Percentiles rank a stretch among this genome's conserved stretches.
Conservation (phyloP, 768 basidiomycete species). For the Xerocomellus intermedius region DNA sequence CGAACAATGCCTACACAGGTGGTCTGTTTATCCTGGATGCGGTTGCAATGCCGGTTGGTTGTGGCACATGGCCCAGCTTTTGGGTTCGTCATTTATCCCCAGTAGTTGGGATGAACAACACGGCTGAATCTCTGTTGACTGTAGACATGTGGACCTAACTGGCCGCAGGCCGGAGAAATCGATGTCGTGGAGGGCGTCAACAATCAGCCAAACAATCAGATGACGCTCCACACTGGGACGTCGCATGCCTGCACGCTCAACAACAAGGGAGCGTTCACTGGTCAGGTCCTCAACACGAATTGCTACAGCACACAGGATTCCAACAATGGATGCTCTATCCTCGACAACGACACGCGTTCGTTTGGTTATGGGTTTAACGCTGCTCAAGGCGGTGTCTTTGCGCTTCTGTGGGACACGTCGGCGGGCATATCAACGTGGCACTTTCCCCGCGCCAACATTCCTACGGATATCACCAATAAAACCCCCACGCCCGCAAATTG, state of each 20-base stretch:
- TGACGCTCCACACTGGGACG: slow-evolving; percentile 59
- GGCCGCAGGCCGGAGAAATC: slow-evolving; percentile 60
- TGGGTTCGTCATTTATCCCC: slow-evolving; percentile 34
- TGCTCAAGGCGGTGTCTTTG: slow-evolving; percentile 53
- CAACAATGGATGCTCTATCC: slow-evolving; percentile 51
- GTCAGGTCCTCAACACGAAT: slow-evolving; percentile 18
- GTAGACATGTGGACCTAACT: slow-evolving; percentile 48
- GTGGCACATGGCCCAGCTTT: slow-evolving; percentile 59
- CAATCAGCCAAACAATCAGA: slow-evolving; percentile 53
- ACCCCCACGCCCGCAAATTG: slow-evolving; percentile 46
- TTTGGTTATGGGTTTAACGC: slow-evolving; percentile 38
- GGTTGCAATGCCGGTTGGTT: slow-evolving; percentile 66
- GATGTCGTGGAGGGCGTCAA: slow-evolving; percentile 77
- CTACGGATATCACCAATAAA: slow-evolving; percentile 44
- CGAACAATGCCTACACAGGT: slow-evolving; percentile 52
- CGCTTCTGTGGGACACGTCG: slow-evolving; percentile 47
- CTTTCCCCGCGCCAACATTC: slow-evolving; percentile 50
- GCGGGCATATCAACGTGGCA: slow-evolving; percentile 54
- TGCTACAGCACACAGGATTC: slow-evolving; percentile 42
- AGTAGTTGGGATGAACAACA: neutral
- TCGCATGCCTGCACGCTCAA: slow-evolving; percentile 32
- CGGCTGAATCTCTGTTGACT: neutral
- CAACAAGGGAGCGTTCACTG: slow-evolving; percentile 16
- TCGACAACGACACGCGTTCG: slow-evolving; percentile 38
- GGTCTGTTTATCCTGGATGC: slow-evolving; percentile 78